Percentiles rank a stretch among this genome's conserved stretches.
Evolutionary conservation across 1,284 basidiomycete species (phyloP).

Genomic region (Vanrija humicola): DNA sequence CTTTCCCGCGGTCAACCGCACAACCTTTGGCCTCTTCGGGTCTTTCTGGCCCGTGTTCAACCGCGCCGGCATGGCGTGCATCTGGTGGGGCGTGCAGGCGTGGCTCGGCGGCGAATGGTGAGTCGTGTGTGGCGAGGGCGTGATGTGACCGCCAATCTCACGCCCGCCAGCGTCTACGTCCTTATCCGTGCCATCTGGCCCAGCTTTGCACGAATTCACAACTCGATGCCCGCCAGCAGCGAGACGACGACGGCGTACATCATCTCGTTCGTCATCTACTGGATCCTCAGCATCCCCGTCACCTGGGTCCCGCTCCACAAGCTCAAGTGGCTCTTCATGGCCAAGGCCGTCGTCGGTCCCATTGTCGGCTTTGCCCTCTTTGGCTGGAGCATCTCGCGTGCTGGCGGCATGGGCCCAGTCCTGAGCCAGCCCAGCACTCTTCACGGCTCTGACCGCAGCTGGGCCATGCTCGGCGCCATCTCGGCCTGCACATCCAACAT

Average conservation of each 20-base stretch:
- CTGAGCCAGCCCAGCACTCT: conserved; percentile 63
- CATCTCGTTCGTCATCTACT: conserved; percentile 82
- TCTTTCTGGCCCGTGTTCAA: conserved; percentile 10
- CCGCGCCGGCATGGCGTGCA: conserved; percentile 47
- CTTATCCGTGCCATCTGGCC: conserved; percentile 71
- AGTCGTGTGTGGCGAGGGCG: not conserved
- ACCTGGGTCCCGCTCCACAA: conserved; percentile 78
- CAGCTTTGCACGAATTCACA: conserved; percentile 64
- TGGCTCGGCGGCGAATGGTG: conserved; percentile 64
- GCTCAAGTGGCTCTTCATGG: conserved; percentile 74
- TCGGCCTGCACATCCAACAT: conserved; percentile 78
- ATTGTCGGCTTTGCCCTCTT: conserved; percentile 73
- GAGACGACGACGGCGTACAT: conserved; percentile 41
- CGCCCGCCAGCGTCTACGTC: conserved; percentile 56
- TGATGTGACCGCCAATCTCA: not conserved
- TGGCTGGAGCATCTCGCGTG: conserved; percentile 73
- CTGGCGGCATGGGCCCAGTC: conserved; percentile 75
- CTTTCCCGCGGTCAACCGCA: conserved; percentile 72
- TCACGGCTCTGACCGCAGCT: conserved; percentile 66
- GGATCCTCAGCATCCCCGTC: conserved; percentile 70
- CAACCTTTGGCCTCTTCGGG: conserved; percentile 76
- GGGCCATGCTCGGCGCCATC: conserved; percentile 72
- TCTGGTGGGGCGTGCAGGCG: conserved; percentile 77
- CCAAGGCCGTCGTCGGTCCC: conserved; percentile 65
- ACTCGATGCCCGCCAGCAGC: conserved; percentile 64